Percentiles rank a stretch among this genome's conserved stretches.
Conservation (phyloP, 2,329 filamentous ascomycete genomes). For the Sclerotiophoma versabilis region DNA sequence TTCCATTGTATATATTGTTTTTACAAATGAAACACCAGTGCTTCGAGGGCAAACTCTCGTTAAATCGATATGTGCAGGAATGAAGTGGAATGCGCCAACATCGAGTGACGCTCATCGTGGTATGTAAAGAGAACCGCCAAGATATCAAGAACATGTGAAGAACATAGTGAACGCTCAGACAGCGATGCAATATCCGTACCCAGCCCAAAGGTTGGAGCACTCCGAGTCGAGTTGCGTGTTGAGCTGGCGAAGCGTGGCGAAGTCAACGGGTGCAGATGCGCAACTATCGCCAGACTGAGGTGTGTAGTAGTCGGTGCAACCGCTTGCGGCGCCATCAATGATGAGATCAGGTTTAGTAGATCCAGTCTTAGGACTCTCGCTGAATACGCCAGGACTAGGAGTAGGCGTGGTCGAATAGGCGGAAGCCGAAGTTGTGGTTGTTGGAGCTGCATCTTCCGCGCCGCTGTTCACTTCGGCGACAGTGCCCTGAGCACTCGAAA, state of each 20-base stretch:
- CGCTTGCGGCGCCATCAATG: conserved; percentile 21
- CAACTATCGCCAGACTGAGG: conserved; percentile 44
- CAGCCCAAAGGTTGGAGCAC: conserved; percentile 50
- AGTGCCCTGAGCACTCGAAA: conserved; percentile 7
- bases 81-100: conserved; percentile 12
- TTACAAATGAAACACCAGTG: neutral
- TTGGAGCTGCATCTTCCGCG: conserved; percentile 3
- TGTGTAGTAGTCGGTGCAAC: conserved; percentile 44
- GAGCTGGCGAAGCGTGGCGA: conserved; percentile 35
- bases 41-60: neutral
- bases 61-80: conserved; percentile 15
- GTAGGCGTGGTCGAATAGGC: neutral
- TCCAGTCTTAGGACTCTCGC: neutral
- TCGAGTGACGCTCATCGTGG: conserved; percentile 1
- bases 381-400: conserved; percentile 1
- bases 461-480: neutral
- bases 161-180: neutral
- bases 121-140: neutral
- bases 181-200: conserved; percentile 46
- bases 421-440: neutral
- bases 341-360: conserved; percentile 8
- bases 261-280: conserved; percentile 36
- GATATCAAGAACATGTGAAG: conserved; percentile 1
- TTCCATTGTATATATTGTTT: conserved; percentile 2
- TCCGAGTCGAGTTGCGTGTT: conserved; percentile 41